phyloP scores from a whole-genome alignment of 192 early-diverging fungal genomes.

The Podila minutissima region DNA sequence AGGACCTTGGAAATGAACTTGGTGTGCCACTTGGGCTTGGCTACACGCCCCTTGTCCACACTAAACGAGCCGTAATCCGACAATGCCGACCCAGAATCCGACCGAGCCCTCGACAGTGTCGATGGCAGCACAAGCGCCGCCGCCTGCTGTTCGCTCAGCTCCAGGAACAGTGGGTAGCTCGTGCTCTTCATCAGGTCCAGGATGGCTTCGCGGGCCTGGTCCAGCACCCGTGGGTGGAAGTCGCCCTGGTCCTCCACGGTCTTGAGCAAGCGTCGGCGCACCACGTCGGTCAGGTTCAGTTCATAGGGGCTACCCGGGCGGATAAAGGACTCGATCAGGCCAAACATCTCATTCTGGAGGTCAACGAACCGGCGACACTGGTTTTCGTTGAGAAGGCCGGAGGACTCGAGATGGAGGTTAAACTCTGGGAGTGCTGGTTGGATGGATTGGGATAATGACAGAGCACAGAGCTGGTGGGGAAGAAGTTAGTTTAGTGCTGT shows the following conservation, averaged over 20 bases:
- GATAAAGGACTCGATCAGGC: conserved; percentile 40
- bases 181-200: conserved; percentile 48
- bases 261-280: conserved; percentile 38
- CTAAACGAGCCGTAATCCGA: neutral
- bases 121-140: neutral
- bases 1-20: neutral
- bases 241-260: conserved; percentile 6
- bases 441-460: conserved; percentile 4
- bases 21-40: conserved; percentile 1
- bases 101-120: neutral
- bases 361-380: conserved; percentile 22
- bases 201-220: conserved; percentile 11
- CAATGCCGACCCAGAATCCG: neutral
- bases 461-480: conserved; percentile 12
- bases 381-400: conserved; percentile 1
- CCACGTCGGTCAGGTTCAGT: conserved; percentile 46
- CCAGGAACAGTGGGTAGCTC: conserved; percentile 27
- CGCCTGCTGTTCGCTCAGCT: neutral
- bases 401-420: conserved; percentile 16
- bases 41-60: neutral
- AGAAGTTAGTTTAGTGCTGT: neutral
- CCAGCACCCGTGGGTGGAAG: conserved; percentile 49
- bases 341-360: conserved; percentile 31
- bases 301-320: conserved; percentile 37
- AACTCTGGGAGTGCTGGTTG: conserved; percentile 7